phyloP scores from a whole-genome alignment of 2,329 filamentous ascomycete species.

The Bertia moriformis region DNA sequence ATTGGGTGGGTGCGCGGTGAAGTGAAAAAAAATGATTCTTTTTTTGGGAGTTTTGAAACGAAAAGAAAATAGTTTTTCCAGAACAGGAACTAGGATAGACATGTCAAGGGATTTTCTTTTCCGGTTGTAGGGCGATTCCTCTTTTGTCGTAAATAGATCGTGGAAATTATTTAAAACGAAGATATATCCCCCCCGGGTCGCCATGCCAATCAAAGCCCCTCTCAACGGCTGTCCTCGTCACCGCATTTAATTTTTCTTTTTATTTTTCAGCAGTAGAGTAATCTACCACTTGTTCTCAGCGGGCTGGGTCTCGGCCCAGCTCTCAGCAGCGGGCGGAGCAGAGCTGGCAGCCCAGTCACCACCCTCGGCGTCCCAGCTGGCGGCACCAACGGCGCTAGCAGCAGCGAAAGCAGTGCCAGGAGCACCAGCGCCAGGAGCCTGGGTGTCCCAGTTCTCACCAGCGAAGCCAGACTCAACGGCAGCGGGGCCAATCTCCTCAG shows the following conservation, averaged over 20 bases:
- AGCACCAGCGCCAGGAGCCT: slow-evolving; percentile 48
- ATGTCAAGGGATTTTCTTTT: background rate
- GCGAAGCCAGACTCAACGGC: slow-evolving; percentile 69
- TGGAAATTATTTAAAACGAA: no score
- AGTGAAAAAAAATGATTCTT: no score
- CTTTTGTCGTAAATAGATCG: no score
- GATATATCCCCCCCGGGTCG: no score
- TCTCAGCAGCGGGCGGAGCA: slow-evolving; percentile 26
- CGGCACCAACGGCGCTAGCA: slow-evolving; percentile 38
- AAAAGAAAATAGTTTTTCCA: no score
- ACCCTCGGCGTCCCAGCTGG: slow-evolving; percentile 41
- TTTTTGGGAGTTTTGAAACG: no score
- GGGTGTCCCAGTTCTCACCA: slow-evolving; percentile 72
- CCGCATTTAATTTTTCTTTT: no score
- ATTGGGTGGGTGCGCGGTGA: no score
- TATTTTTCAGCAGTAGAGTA: no score
- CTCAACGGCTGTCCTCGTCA: background rate
- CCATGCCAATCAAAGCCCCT: no score
- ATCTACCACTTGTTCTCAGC: background rate
- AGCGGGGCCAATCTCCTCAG: slow-evolving; percentile 68
- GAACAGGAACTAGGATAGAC: background rate
- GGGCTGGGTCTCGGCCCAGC: slow-evolving; percentile 22
- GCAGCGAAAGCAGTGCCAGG: slow-evolving; percentile 59
- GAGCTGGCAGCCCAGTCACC: slow-evolving; percentile 34
- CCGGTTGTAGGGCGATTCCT: no score